phyloP scores from a whole-genome alignment of 2,329 filamentous ascomycete species.

The Penicillium sp. region DNA sequence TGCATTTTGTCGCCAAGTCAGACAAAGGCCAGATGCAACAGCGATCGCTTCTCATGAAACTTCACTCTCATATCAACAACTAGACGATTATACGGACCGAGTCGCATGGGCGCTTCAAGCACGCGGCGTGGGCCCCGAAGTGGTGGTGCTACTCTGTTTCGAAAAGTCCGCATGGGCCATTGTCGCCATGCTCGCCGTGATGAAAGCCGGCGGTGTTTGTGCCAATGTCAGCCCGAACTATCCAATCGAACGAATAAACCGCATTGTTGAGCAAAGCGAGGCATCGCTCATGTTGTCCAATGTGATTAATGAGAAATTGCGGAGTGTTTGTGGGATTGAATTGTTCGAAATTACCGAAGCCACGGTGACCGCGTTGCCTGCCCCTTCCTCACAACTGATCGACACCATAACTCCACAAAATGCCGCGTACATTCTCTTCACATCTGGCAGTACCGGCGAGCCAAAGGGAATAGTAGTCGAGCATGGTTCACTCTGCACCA shows the following conservation, averaged over 20 bases:
- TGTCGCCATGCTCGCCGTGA: constrained; percentile 4
- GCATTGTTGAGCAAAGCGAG: neutral
- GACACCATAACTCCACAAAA: neutral
- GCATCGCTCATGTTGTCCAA: neutral
- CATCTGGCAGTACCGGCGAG: constrained; percentile 6
- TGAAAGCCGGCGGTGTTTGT: constrained; percentile 6
- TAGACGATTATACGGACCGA: neutral
- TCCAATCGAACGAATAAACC: neutral
- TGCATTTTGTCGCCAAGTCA: too few species aligned
- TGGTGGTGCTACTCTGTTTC: constrained; percentile 1
- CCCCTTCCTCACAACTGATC: neutral
- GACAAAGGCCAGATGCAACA: too few species aligned
- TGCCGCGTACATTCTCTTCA: constrained; percentile 3
- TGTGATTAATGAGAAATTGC: neutral
- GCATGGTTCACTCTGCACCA: neutral
- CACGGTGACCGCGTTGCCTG: neutral
- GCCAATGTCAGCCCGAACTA: neutral
- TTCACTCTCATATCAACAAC: constrained; percentile 4
- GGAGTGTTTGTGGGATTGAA: neutral
- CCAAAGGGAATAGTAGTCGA: constrained; percentile 4
- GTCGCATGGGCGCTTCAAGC: constrained; percentile 1
- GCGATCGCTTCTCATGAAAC: constrained; percentile 4
- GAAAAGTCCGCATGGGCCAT: constrained; percentile 4
- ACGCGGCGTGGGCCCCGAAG: neutral
- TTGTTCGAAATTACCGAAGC: neutral